Evolutionary conservation across 805 yeast species (phyloP).

Genomic region (Diddensiella caesifluorescens): DNA sequence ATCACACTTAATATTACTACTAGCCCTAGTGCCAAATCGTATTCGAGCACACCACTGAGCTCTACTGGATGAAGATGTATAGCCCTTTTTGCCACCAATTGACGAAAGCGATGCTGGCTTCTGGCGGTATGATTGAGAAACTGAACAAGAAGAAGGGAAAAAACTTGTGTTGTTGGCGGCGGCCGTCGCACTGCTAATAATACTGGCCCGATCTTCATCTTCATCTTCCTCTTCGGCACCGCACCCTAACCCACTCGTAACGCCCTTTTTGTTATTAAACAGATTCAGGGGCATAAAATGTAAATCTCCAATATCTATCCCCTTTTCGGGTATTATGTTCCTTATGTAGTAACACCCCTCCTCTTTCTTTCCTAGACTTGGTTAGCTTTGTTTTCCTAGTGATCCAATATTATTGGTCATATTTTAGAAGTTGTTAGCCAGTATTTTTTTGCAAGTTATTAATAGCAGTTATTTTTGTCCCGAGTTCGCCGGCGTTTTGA

Average conservation of each 20-base stretch:
- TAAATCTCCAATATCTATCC: no score
- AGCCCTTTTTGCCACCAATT: no score
- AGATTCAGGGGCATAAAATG: constrained; percentile 3
- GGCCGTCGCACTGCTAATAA: background rate
- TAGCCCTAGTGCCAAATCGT: background rate
- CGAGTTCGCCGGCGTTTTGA: no score
- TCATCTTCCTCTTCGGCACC: background rate
- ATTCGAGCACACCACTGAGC: background rate
- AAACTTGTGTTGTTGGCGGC: background rate
- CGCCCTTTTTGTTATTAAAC: background rate
- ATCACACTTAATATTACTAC: background rate
- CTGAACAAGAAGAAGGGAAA: background rate
- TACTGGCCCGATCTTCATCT: background rate
- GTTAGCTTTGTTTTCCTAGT: no score
- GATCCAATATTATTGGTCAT: no score
- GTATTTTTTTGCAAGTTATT: no score
- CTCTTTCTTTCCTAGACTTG: no score
- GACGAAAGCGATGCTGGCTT: background rate
- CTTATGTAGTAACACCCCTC: no score
- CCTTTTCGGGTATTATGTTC: no score
- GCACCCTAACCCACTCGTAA: background rate
- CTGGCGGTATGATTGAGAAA: background rate
- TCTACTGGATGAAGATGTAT: background rate
- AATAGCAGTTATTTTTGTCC: no score
- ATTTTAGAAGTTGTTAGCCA: no score